Evolutionary conservation across 2,329 filamentous ascomycete genomes (phyloP).

Genomic region (Cladosporium sp.): DNA sequence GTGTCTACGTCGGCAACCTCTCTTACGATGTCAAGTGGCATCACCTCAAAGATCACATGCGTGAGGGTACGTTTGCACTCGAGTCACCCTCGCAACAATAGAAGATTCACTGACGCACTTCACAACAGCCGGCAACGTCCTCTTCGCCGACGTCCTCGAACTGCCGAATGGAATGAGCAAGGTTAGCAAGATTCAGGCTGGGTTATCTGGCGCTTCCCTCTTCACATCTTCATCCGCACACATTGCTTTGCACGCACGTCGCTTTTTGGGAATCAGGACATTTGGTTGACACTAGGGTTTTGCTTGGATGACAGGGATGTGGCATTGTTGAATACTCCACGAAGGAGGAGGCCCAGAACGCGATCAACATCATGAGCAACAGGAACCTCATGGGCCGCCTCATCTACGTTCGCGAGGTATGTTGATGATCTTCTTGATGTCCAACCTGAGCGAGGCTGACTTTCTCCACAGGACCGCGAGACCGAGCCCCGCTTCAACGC

Average conservation of each 20-base stretch:
- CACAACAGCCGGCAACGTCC: conserved; percentile 83
- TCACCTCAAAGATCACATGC: conserved; percentile 99
- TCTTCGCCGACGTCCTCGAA: conserved; percentile 98
- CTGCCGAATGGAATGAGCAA: conserved; percentile 99
- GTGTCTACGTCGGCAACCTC: conserved; percentile 98
- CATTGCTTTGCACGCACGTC: background rate
- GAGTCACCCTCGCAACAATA: background rate
- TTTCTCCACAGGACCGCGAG: conserved; percentile 71
- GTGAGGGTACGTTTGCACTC: conserved; percentile 70
- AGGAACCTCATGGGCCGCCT: conserved; percentile 98
- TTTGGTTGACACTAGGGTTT: conserved; percentile 62
- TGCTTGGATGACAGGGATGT: conserved; percentile 13
- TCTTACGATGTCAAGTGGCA: conserved; percentile 99
- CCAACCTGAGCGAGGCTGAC: background rate
- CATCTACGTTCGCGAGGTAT: conserved; percentile 95
- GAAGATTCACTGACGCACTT: conserved; percentile 7
- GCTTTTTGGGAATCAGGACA: background rate
- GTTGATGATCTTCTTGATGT: conserved; percentile 12
- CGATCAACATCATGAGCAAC: conserved; percentile 96
- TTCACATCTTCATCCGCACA: background rate
- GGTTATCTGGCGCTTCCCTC: conserved; percentile 48
- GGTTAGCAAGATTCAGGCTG: conserved; percentile 89
- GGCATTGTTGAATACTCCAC: conserved; percentile 99
- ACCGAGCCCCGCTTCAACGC: conserved; percentile 93
- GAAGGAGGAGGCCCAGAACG: conserved; percentile 96